Base-by-base conservation (phyloP, 306 rosid genomes). In the Vigna nakashimae region DNA sequence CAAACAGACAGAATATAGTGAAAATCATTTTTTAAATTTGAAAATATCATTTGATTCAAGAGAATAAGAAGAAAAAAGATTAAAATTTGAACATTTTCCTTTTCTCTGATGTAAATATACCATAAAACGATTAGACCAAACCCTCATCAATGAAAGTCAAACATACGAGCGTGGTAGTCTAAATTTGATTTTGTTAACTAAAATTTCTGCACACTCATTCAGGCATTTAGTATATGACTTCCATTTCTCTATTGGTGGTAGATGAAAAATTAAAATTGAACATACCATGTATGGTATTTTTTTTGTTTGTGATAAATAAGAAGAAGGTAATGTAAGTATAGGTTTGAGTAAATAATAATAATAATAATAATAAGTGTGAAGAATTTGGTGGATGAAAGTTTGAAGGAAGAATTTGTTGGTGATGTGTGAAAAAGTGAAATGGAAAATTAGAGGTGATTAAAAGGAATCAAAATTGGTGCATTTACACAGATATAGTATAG, bases 321-420 rank as follows among this genome's bases (percentile, higher is more conserved):
- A 80, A 20, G n/a, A 80, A 63, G 55, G 32, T 69, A 22, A 32
- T 75, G 49, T 48, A 52, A 57, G 56, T 17, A 46, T 53, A 50
- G 80, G 40, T 72, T 69, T 67, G 36, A 75, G 52, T 79, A 53
- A 68, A 74, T 77, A 56, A 58, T 60, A 30, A 34, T 74, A 68
- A 73, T 72, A 56, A 66, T 52, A 30, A 34, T 74, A 58, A 83
- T 32, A 57, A 63, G 75, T 53, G 60, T n/a, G 65, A 71, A 80
- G 40, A 30, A 62, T 59, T 74, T 80, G 84, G 74, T 83, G 15
- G 81, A 75, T 70, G 79, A 49, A 74, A 63, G 40, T 46, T 77
- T 79, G 69, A 83, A 83, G 64, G 11, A 53, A 62, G 65, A 62
- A 30, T 74, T 74, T 28, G 30, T 28, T 2, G 22, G 22, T 20